Conservation (phyloP, 257 asterid genomes). For the Nemophila menziesii region DNA sequence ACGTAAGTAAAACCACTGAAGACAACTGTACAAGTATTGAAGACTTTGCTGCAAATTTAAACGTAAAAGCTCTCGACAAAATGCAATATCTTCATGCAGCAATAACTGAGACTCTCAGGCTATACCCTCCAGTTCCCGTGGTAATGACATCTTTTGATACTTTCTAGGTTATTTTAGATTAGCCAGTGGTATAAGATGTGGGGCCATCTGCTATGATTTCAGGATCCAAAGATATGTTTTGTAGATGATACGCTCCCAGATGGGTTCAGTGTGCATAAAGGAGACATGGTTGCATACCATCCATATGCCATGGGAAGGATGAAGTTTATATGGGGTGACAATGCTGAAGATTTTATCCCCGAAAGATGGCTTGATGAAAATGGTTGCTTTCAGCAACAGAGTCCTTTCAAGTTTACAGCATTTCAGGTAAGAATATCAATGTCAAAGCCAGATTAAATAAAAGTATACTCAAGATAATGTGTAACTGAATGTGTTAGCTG, state of each 20-base stretch:
- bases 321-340: constrained; percentile 58
- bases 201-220: too few species aligned
- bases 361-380: constrained; percentile 65
- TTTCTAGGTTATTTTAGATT: neutral
- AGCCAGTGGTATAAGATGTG: too few species aligned
- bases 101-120: constrained; percentile 51
- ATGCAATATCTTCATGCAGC: constrained; percentile 63
- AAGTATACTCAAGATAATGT: too few species aligned
- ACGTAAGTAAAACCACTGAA: constrained; percentile 20
- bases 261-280: constrained; percentile 47
- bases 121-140: too few species aligned
- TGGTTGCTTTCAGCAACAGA: constrained; percentile 50
- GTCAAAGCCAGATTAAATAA: too few species aligned
- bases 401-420: constrained; percentile 64
- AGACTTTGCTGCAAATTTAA: constrained; percentile 46
- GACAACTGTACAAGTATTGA: constrained; percentile 17
- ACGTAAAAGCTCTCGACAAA: too few species aligned
- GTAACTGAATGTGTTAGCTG: too few species aligned
- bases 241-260: constrained; percentile 69
- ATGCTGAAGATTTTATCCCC: constrained; percentile 49
- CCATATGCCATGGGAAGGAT: constrained; percentile 76
- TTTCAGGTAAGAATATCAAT: constrained; percentile 46
- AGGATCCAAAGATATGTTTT: constrained; percentile 59
- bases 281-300: constrained; percentile 47
- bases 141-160: constrained; percentile 10